Conservation (phyloP, 73 alveolate genomes). For the Blepharisma stoltei region DNA sequence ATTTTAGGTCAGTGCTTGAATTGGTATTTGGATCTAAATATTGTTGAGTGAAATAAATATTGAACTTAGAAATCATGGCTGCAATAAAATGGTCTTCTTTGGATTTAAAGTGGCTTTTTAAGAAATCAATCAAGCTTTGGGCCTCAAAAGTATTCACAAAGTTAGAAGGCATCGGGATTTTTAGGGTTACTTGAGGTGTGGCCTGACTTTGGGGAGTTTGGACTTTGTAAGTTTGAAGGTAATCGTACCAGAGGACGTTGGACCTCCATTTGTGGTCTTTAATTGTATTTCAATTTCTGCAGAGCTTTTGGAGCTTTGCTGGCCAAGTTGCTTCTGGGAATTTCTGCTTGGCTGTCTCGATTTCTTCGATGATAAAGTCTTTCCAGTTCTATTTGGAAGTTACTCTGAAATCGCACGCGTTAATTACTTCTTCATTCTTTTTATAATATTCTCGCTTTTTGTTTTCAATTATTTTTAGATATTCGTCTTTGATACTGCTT, state of each 20-base stretch:
- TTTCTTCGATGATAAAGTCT: slow-evolving; percentile 25
- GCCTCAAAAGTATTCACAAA: slow-evolving; percentile 3
- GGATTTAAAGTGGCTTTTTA: neutral
- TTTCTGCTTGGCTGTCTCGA: neutral
- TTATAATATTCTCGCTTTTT: slow-evolving; percentile 5
- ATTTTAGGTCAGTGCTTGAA: neutral
- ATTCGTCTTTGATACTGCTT: slow-evolving; percentile 9
- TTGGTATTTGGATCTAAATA: neutral
- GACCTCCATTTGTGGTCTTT: slow-evolving; percentile 32
- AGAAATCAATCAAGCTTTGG: slow-evolving; percentile 10
- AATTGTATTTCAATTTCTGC: slow-evolving; percentile 9
- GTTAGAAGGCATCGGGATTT: neutral
- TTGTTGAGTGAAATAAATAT: neutral
- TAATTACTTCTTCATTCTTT: slow-evolving; percentile 7
- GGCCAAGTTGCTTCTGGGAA: slow-evolving; percentile 17
- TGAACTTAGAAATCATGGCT: slow-evolving; percentile 1
- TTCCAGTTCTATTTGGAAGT: slow-evolving; percentile 9
- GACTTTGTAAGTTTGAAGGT: slow-evolving; percentile 1
- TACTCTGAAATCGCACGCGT: slow-evolving; percentile 26
- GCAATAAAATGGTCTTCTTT: slow-evolving; percentile 23
- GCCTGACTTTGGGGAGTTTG: neutral
- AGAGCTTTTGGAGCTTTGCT: neutral
- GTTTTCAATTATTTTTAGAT: slow-evolving; percentile 8
- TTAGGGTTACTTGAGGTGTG: neutral
- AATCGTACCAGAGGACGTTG: slow-evolving; percentile 25